Evolutionary conservation across 2,329 filamentous ascomycete genomes (phyloP), one percentile per base, ranked within the genome.

Genomic region (Sclerotinia glacialis): DNA sequence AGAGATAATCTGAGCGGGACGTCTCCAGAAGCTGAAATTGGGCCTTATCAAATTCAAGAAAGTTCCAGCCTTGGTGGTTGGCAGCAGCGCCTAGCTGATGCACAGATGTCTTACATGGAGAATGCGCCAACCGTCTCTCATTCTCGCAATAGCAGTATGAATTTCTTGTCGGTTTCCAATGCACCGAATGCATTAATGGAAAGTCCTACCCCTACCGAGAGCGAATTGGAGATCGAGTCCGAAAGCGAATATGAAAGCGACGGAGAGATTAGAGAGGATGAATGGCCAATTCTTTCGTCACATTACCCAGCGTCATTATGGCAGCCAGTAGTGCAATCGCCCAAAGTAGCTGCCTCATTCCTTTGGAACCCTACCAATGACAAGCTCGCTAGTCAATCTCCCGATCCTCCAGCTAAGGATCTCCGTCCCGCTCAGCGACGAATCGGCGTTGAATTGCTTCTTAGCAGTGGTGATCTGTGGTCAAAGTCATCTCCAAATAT

Each of bases 171-270:
- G 60, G 68, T 80, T 62, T 72, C 78, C 44, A 78, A 78, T 66
- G 75, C 76, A 12, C 67, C 68, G 18, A 50, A 50, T 18, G 34
- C 42, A 26, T 77, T 79, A 64, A 72, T 84, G 3, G 81, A 79
- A 47, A 85, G 82, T 69, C 83, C 83, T 42, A 86, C 84, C 56
- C 83, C 83, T 60, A 82, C 83, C 9, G 83, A 86, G 64, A 84
- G 81, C 21, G 70, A 71, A n/a, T 67, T 67, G 12, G 71, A 73
- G 42, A 67, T 61, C 12, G 69, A 69, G 16, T 46, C 34, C 31
- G 37, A 40, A 52, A 23, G 14, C 28, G 49, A 40, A 23, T 55
- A 56, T 37, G 53, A 37, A 55, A 34, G n/a, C 26, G 50, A 42
- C 8, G 68, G 64, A 65, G 53, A 67, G 26, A 56, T 34, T 28